Evolutionary conservation across 2,329 filamentous ascomycete genomes (phyloP).

Genomic region (Xylariaceae sp.): DNA sequence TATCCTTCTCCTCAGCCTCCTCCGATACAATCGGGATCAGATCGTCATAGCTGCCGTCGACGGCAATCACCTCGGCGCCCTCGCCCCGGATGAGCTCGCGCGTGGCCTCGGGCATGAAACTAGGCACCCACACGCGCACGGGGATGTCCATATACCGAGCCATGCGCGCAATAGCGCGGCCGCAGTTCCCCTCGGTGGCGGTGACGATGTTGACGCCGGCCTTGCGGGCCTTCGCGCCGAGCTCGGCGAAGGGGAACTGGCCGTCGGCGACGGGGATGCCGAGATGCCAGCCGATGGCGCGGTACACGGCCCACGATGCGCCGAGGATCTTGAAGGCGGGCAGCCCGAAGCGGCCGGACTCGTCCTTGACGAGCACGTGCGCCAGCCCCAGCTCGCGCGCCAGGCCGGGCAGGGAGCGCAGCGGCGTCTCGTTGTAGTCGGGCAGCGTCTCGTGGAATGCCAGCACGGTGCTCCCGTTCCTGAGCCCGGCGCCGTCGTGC

Average conservation of each 20-base stretch:
- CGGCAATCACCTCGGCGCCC: constrained; percentile 55
- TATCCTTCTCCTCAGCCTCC: constrained; percentile 39
- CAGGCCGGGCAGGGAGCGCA: constrained; percentile 21
- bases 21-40: constrained; percentile 49
- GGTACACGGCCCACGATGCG: constrained; percentile 67
- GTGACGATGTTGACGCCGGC: constrained; percentile 43
- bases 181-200: constrained; percentile 74
- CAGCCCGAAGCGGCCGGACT: constrained; percentile 62
- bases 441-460: constrained; percentile 28
- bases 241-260: constrained; percentile 21
- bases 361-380: constrained; percentile 65
- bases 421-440: constrained; percentile 26
- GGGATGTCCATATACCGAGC: constrained; percentile 51
- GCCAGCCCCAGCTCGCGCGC: constrained; percentile 55
- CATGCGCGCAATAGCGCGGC: constrained; percentile 68
- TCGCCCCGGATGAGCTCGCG: constrained; percentile 55
- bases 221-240: constrained; percentile 23
- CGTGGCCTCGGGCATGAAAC: constrained; percentile 51
- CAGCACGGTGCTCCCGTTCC: constrained; percentile 20
- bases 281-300: constrained; percentile 46
- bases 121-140: constrained; percentile 60
- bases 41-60: constrained; percentile 60
- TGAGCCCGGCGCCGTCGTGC: constrained; percentile 15
- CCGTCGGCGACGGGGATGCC: constrained; percentile 39
- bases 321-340: constrained; percentile 78